These are phyloP conservation scores for Globisporangium nagaii DNA, from an alignment of 352 stramenopile species.

Conservation along the genomic window DNA sequence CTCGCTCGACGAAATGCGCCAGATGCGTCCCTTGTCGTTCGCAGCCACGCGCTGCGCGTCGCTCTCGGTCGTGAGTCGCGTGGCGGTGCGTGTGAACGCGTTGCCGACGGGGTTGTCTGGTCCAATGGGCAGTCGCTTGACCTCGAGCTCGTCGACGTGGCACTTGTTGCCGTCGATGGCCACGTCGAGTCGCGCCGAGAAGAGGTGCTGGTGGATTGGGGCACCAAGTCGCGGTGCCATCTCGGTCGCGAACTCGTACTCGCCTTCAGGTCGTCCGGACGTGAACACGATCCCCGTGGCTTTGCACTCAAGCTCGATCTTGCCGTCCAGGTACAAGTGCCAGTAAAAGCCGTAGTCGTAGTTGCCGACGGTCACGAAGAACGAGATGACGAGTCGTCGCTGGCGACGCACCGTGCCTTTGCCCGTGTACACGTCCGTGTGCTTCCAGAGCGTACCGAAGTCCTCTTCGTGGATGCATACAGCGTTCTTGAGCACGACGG, in stretches of 20 bases:
- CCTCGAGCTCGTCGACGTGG: conserved; percentile 45
- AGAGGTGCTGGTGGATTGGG: conserved; percentile 73
- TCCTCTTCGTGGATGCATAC: conserved; percentile 87
- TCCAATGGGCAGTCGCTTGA: conserved; percentile 32
- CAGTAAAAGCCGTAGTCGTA: conserved; percentile 86
- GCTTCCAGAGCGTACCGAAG: conserved; percentile 73
- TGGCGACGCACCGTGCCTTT: conserved; percentile 44
- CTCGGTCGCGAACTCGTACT: conserved; percentile 37
- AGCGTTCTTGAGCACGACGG: conserved; percentile 51
- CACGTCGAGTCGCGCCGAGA: conserved; percentile 71
- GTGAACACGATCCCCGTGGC: conserved; percentile 79
- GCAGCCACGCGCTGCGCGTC: conserved; percentile 38
- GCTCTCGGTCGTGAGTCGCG: conserved; percentile 39
- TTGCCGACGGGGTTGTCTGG: conserved; percentile 56
- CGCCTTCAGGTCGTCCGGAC: conserved; percentile 50
- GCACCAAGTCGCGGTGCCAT: conserved; percentile 56
- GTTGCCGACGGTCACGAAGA: conserved; percentile 83
- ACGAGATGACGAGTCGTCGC: conserved; percentile 75
- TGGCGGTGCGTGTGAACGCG: conserved; percentile 44
- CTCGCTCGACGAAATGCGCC: conserved; percentile 59
- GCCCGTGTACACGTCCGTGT: conserved; percentile 37
- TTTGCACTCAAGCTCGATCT: conserved; percentile 79
- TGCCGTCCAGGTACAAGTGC: conserved; percentile 66
- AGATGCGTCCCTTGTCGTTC: conserved; percentile 43
- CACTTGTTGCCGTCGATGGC: conserved; percentile 55